These are phyloP conservation scores for Corchorus olitorius DNA, from an alignment of 345 rosid genomes.

Conservation along the genomic window DNA sequence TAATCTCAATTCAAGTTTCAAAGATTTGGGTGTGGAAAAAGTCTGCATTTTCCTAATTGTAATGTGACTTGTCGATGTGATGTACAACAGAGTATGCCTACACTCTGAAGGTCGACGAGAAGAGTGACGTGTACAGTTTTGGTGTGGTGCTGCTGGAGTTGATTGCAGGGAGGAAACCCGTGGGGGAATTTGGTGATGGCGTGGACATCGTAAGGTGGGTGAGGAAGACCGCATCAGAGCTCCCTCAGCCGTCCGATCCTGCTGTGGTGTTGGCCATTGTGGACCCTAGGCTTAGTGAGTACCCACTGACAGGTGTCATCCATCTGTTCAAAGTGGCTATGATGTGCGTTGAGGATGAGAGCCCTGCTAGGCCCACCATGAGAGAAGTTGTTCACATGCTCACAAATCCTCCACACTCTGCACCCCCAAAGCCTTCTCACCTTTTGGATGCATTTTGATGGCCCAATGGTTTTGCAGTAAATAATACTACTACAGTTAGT, in stretches of 20 bases:
- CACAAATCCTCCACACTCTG: constrained; percentile 54
- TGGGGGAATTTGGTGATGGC: constrained; percentile 94
- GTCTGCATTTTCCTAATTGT: background rate
- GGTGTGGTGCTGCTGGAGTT: constrained; percentile 87
- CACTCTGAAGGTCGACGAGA: constrained; percentile 85
- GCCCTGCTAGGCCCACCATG: constrained; percentile 77
- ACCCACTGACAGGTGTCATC: constrained; percentile 53
- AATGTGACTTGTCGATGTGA: background rate
- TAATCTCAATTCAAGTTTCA: no score
- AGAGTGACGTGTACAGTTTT: constrained; percentile 91
- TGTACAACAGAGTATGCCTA: constrained; percentile 73
- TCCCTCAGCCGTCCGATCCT: constrained; percentile 67
- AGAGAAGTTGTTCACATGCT: constrained; percentile 90
- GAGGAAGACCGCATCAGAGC: constrained; percentile 60
- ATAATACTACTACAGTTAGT: background rate
- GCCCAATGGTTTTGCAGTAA: background rate
- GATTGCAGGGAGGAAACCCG: constrained; percentile 80
- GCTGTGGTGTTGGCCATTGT: constrained; percentile 62
- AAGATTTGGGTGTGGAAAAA: no score
- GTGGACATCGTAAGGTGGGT: constrained; percentile 97
- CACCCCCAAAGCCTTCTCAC: constrained; percentile 37
- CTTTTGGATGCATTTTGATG: constrained; percentile 15
- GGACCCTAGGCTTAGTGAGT: constrained; percentile 68
- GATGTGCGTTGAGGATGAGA: constrained; percentile 80
- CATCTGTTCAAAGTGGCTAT: constrained; percentile 77